Percentiles rank a stretch among this genome's conserved stretches.
Conservation (phyloP, 1,139 yeast genomes). For the Pichia sp. region DNA sequence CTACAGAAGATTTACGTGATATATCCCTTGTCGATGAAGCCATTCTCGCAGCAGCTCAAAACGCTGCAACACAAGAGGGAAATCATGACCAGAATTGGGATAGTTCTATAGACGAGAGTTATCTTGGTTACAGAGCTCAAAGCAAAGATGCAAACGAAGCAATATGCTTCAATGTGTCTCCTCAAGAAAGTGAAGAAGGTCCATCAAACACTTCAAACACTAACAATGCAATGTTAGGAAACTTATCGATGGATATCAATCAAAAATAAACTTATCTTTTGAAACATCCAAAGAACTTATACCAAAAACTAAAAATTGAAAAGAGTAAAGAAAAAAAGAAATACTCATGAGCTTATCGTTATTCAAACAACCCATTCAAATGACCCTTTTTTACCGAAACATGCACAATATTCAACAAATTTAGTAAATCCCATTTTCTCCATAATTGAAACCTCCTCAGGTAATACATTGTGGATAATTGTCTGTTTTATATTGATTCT, state of each 20-base stretch:
- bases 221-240: not conserved
- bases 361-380: slow-evolving; percentile 19
- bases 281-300: too few species aligned
- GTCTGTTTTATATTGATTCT: slow-evolving; percentile 18
- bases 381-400: slow-evolving; percentile 18
- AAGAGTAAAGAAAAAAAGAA: too few species aligned
- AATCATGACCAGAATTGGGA: slow-evolving; percentile 13
- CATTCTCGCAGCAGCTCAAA: not conserved
- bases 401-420: slow-evolving; percentile 18
- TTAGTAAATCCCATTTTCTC: slow-evolving; percentile 22
- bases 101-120: slow-evolving; percentile 14
- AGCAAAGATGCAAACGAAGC: slow-evolving; percentile 5
- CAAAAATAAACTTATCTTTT: too few species aligned
- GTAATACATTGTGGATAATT: slow-evolving; percentile 13
- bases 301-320: too few species aligned
- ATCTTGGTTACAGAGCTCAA: slow-evolving; percentile 10
- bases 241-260: not conserved
- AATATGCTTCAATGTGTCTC: too few species aligned
- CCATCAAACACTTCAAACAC: too few species aligned
- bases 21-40: slow-evolving; percentile 12
- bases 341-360: too few species aligned
- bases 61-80: not conserved
- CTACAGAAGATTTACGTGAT: slow-evolving; percentile 30
- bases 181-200: too few species aligned
- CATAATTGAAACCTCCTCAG: slow-evolving; percentile 14